Base-by-base conservation (phyloP, 495 filamentous ascomycete species). In the Cairneyella variabilis region DNA sequence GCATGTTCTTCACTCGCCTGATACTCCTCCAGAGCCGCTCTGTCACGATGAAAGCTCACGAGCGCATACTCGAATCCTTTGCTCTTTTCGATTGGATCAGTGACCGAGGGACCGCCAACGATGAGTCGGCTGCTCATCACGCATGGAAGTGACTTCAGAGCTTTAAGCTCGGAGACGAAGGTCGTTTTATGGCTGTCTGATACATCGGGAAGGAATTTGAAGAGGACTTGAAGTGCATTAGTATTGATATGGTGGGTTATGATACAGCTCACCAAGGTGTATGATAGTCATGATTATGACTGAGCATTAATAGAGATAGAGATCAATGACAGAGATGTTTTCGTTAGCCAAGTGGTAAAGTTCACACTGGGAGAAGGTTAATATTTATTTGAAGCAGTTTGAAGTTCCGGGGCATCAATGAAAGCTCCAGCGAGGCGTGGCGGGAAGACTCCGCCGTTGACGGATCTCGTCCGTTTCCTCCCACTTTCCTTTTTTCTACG, bases 1-100 rank as follows among this genome's bases (percentile, higher is more conserved):
- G 71, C 64, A 60, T 77, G 73, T 44, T 77, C 72, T 36, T 65
- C 60, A 54, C 73, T 76, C 3, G 73, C 70, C 50, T 77, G 74
- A 40, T 77, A 77, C 39, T 64, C 68, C 6, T 59, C 69, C 54
- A 77, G 45, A 0, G 71, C 73, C 10, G 59, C 64, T 22, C 52
- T 60, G 25, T 74, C 57, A 41, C 71, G 62, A 40, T 77, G 74
- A 38, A 71, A 74, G 61, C 74, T 76, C 36, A 77, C 42, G 5
- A 76, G 64, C 11, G 67, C 68, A 57, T 67, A 71, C 40, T 77
- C 66, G 37, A 72, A 77, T 1, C 72, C 71, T 55, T 77, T 71
- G 60, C 72, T 75, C 26, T 70, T 67, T 28, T 71, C 71, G 11
- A 67, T 66, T 7, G 72, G 74, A 16, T 68, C 64, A 2, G 74